phyloP scores from a whole-genome alignment of 495 filamentous ascomycete genomes.

The Hyaloscypha finlandica region DNA sequence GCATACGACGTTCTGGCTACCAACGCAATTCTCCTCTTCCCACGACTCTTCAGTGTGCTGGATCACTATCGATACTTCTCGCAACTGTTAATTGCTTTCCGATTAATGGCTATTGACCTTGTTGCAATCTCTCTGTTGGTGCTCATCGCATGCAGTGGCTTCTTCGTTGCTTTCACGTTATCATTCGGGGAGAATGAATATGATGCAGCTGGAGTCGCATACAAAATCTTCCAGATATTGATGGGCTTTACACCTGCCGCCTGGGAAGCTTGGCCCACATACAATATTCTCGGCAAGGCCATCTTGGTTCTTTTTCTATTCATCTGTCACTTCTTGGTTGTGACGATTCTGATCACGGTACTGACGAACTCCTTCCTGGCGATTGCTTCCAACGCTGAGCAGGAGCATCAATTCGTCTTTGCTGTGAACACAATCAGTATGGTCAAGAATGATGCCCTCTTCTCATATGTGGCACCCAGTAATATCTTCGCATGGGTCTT shows the following conservation, averaged over 20 bases:
- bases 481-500: slow-evolving; percentile 88
- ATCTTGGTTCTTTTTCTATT: slow-evolving; percentile 82
- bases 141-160: slow-evolving; percentile 84
- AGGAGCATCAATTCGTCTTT: slow-evolving; percentile 93
- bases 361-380: slow-evolving; percentile 93
- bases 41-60: slow-evolving; percentile 84
- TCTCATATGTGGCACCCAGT: slow-evolving; percentile 86
- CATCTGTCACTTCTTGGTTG: slow-evolving; percentile 92
- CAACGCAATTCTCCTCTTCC: slow-evolving; percentile 85
- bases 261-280: slow-evolving; percentile 68
- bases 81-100: slow-evolving; percentile 87
- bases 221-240: slow-evolving; percentile 86
- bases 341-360: slow-evolving; percentile 90
- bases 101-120: slow-evolving; percentile 88
- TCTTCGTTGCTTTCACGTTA: slow-evolving; percentile 89
- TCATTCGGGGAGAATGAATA: slow-evolving; percentile 68
- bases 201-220: slow-evolving; percentile 70
- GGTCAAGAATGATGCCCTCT: slow-evolving; percentile 93
- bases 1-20: slow-evolving; percentile 90
- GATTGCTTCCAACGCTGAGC: slow-evolving; percentile 86
- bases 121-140: slow-evolving; percentile 81
- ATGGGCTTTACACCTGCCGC: slow-evolving; percentile 75
- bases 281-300: slow-evolving; percentile 72
- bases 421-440: slow-evolving; percentile 93
- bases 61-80: slow-evolving; percentile 96